A percentile compares a stretch with the other conserved stretches of the same genome.
Conservation (phyloP, 208 protist genomes). For the Leishmania arabica region DNA sequence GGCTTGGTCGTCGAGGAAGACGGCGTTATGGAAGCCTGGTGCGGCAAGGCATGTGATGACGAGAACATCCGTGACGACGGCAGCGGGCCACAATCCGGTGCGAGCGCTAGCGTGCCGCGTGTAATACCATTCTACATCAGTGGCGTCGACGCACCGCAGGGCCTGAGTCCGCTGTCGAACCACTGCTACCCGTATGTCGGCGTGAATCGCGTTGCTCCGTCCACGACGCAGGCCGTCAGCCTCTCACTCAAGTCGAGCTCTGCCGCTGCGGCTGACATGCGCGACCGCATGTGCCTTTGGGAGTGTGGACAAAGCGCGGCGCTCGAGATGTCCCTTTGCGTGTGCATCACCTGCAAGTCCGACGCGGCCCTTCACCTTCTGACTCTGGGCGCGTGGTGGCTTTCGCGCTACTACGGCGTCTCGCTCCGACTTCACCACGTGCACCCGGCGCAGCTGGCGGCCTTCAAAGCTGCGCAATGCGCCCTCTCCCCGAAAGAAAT, state of each 20-base stretch:
- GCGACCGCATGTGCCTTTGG: slow-evolving; percentile 17
- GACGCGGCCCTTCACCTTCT: slow-evolving; percentile 31
- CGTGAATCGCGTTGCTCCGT: slow-evolving; percentile 16
- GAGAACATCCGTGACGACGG: slow-evolving; percentile 1
- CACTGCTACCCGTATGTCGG: slow-evolving; percentile 38
- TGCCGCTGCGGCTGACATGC: slow-evolving; percentile 3
- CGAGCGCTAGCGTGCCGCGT: background rate
- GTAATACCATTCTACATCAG: slow-evolving; percentile 31
- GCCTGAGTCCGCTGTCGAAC: slow-evolving; percentile 10
- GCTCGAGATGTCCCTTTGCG: slow-evolving; percentile 48
- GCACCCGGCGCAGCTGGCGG: slow-evolving; percentile 42
- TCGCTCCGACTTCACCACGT: slow-evolving; percentile 62
- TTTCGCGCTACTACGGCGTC: slow-evolving; percentile 64
- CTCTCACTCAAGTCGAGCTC: slow-evolving; percentile 21
- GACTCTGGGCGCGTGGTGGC: slow-evolving; percentile 62
- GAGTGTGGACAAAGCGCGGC: slow-evolving; percentile 32
- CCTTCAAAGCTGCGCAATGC: slow-evolving; percentile 52
- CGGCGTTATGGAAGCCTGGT: slow-evolving; percentile 13
- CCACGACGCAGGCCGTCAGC: slow-evolving; percentile 16
- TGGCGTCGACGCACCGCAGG: slow-evolving; percentile 12
- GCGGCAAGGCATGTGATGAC: background rate
- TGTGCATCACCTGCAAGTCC: slow-evolving; percentile 41
- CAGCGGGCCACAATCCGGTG: background rate
- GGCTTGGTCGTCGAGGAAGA: slow-evolving; percentile 40
- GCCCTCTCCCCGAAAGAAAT: slow-evolving; percentile 54